Base-by-base conservation (phyloP, 306 rosid species). In the Malus fusca region DNA sequence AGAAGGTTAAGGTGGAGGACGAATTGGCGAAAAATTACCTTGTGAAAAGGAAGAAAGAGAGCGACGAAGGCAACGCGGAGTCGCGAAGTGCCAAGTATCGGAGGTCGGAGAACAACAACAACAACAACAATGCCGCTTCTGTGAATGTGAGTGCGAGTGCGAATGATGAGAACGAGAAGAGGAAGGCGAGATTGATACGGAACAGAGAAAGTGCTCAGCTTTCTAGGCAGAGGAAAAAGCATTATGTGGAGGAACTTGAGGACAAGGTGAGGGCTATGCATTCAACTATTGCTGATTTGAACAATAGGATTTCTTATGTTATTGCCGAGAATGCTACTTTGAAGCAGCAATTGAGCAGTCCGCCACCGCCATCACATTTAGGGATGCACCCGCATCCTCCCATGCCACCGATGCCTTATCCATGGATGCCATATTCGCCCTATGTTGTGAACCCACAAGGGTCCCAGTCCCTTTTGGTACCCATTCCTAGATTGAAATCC, bases 121-220 rank as follows among this genome's bases (percentile, higher is more conserved):
- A 14, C 62, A 19, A 4, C 83, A 8, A 63, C 62, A 48, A 48
- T 48, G 18, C 55, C 6, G n/a, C 74, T 75, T 30, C 44, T 65
- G 91, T 84, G 48, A 58, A 18, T 52, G 73, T 68, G 59, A 28
- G 37, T 14, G 78, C 78, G n/a, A 69, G 67, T 14, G 28, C 14
- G 68, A 66, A 81, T 26, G 96, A 80, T 0, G 97, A 86, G 3
- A 97, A 88, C 0, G 96, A 87, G 4, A 96, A 84, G 82, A 87
- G 73, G 88, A 90, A 88, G 84, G 88, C 92, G 1, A 83, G 98
- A 86, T 68, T 96, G 89, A 87, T 90, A 86, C 85, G 98, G 88
- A 96, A 96, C 77, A 82, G 99, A 68, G 99, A 96, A 82, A 96
- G 99, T 77, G 99, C 99, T 11, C 99, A 90, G 80, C 94, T 96